phyloP scores from a whole-genome alignment of 441 rosid genomes.

The Biscutella laevigata region DNA sequence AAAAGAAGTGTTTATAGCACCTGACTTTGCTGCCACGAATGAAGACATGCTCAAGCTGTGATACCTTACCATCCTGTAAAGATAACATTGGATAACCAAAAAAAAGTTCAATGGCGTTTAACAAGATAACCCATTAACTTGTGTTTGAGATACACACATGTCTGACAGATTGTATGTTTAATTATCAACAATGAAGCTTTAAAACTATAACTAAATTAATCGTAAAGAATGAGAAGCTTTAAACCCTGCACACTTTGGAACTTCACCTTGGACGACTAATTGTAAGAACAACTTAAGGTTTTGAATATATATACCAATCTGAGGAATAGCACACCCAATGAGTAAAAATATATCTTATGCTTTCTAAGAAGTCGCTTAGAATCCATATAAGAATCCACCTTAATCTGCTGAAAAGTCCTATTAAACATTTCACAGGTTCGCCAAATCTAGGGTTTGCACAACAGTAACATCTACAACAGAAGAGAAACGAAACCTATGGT shows the following conservation, averaged over 20 bases:
- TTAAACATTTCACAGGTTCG: too few species aligned
- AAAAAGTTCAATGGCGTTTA: background rate
- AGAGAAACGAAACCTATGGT: background rate
- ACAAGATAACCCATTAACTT: background rate
- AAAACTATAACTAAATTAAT: background rate
- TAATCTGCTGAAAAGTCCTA: background rate
- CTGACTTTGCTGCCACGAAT: slow-evolving; percentile 99
- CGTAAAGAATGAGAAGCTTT: background rate
- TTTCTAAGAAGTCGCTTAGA: background rate
- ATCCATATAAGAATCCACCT: background rate
- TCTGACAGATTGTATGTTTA: background rate
- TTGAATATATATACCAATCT: background rate
- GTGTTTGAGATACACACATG: background rate
- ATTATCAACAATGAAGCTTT: background rate
- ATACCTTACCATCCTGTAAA: slow-evolving; percentile 84
- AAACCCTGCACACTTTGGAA: background rate
- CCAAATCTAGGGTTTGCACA: slow-evolving; percentile 24
- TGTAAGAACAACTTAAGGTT: background rate
- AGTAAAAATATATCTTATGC: background rate
- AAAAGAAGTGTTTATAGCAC: slow-evolving; percentile 27
- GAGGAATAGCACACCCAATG: background rate
- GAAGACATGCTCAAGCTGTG: slow-evolving; percentile 96
- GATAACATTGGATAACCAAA: slow-evolving; percentile 1
- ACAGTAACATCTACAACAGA: background rate
- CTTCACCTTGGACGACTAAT: background rate